These are phyloP conservation scores for Backusella australiensis DNA, from an alignment of 192 early-diverging fungal species.

Conservation along the genomic window DNA sequence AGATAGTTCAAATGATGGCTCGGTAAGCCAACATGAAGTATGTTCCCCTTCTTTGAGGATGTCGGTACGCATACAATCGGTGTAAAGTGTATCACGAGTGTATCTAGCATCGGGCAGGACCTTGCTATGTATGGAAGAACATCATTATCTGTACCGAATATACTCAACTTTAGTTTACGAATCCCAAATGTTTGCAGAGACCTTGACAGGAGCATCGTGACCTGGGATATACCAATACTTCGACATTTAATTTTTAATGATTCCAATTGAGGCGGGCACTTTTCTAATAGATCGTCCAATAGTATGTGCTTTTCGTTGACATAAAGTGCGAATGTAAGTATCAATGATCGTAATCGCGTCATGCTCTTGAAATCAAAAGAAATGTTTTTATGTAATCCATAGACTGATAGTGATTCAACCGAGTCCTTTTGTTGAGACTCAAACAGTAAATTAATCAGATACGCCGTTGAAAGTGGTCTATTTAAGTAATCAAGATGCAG, in stretches of 20 bases:
- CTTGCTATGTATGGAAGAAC: neutral
- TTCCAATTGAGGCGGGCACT: neutral
- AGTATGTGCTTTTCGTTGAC: neutral
- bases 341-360: neutral
- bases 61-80: neutral
- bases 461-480: neutral
- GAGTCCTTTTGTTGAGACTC: neutral
- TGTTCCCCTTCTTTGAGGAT: neutral
- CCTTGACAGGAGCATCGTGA: neutral
- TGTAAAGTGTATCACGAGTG: neutral
- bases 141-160: neutral
- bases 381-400: slow-evolving; percentile 1
- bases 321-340: neutral
- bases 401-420: neutral
- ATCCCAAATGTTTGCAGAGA: neutral
- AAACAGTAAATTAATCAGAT: neutral
- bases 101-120: neutral
- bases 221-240: neutral
- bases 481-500: neutral
- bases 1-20: neutral
- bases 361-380: neutral
- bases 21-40: neutral
- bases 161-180: neutral
- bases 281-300: neutral
- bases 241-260: neutral